A percentile compares a stretch with the other conserved stretches of the same genome.
These are phyloP conservation scores for Suhomyces bribrorum DNA, from an alignment of 1,139 yeast genomes.

Conservation along the genomic window DNA sequence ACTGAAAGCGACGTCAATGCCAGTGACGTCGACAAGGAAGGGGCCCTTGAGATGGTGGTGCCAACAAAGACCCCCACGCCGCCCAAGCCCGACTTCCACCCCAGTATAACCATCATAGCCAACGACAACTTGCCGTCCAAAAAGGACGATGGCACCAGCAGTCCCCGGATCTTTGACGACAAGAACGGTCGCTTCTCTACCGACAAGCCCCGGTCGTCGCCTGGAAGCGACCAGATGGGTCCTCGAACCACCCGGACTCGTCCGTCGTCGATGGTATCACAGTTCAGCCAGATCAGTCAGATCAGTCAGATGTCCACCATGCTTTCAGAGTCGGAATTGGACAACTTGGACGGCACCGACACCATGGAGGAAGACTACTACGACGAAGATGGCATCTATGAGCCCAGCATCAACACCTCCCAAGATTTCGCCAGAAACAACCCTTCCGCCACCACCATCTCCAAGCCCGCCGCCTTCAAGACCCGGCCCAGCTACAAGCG, in stretches of 20 bases:
- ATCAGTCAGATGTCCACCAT: conserved; percentile 58
- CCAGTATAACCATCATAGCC: conserved; percentile 3
- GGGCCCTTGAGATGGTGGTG: conserved; percentile 12
- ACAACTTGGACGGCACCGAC: conserved; percentile 47
- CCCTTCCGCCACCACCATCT: conserved; percentile 1
- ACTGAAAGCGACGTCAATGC: conserved; percentile 8
- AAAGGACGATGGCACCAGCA: not conserved
- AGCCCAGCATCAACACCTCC: conserved; percentile 32
- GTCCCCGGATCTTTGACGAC: conserved; percentile 8
- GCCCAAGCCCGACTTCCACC: not conserved
- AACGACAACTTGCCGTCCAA: conserved; percentile 1
- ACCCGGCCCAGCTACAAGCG: conserved; percentile 39
- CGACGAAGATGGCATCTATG: conserved; percentile 37
- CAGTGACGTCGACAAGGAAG: conserved; percentile 8
- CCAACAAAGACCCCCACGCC: conserved; percentile 9
- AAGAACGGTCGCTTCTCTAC: conserved; percentile 1
- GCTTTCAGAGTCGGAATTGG: conserved; percentile 49
- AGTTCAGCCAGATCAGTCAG: conserved; percentile 55
- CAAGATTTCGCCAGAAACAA: conserved; percentile 24
- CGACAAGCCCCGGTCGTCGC: conserved; percentile 7
- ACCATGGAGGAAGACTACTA: conserved; percentile 46
- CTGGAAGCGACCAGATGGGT: conserved; percentile 6
- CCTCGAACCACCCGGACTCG: conserved; percentile 38
- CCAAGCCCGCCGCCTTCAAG: conserved; percentile 6
- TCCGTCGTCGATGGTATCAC: conserved; percentile 69